Base-by-base conservation (phyloP, 768 basidiomycete species). In the Collybia sp. region DNA sequence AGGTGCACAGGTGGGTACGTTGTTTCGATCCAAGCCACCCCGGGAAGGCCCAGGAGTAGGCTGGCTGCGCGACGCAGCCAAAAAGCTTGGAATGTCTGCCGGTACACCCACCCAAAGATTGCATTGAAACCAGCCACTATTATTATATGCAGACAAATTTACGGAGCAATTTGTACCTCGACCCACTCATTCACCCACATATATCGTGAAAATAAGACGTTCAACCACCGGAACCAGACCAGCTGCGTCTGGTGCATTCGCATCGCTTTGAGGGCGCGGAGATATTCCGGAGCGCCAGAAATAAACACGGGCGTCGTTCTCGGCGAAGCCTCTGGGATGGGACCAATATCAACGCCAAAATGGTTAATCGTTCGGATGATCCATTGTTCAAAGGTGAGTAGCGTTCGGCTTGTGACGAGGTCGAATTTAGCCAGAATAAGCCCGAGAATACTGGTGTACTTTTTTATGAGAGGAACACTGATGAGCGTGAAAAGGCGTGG, bases 151-250 rank as follows among this genome's bases (percentile, higher is more conserved):
- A 10, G 35, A 37, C 35, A 37, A 3, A n/a, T 37, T 18, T 10
- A 37, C 10, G 10, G n/a, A 68, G 70, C 15, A 85, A 86, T 69
- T 34, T 44, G 53, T 18, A 88, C 56, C 59, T 82, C 76, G 2
- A 72, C 69, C 79, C 89, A 90, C 52, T 88, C 84, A 51, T 93
- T 93, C 19, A 88, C 79, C 93, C 93, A 95, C 89, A 95, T 87
- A 58, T 93, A 92, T 46, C 85, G 75, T 13, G 89, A 93, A 58
- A 85, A 88, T 16, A 65, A 52, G 33, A 94, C 71, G 58, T 93
- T 88, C 46, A 93, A 66, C 79, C 86, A 91, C 35, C 93, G 78
- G 69, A 92, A 95, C 93, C 93, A 94, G 36, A 81, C 79, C 48
- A 91, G 65, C 69, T 96, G 93, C 48, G 81, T 82, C 44, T 66